Percentiles rank a stretch among this genome's conserved stretches.
phyloP scores from a whole-genome alignment of 2,329 filamentous ascomycete species.

The Calycina herbarum region DNA sequence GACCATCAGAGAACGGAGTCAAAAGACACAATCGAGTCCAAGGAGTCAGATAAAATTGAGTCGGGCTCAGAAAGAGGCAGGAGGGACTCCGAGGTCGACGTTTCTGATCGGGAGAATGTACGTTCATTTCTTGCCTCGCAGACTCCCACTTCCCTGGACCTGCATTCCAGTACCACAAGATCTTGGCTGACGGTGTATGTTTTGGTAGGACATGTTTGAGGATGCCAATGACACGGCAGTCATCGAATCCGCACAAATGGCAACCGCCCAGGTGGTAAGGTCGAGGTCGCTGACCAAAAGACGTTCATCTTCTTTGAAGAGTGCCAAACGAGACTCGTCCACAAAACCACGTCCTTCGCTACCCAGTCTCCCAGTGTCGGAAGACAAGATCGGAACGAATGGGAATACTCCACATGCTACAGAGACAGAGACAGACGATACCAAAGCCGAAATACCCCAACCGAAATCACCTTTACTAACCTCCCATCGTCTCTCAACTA shows the following conservation, averaged over 20 bases:
- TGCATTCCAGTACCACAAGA: slow-evolving; percentile 15
- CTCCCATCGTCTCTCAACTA: slow-evolving; percentile 54
- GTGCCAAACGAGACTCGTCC: slow-evolving; percentile 31
- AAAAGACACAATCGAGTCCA: background rate
- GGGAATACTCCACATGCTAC: background rate
- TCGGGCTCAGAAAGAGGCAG: slow-evolving; percentile 11
- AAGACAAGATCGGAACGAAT: slow-evolving; percentile 33
- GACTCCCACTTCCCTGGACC: background rate
- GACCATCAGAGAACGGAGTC: slow-evolving; percentile 16
- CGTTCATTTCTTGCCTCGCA: background rate
- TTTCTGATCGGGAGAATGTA: slow-evolving; percentile 31
- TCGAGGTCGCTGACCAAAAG: slow-evolving; percentile 43
- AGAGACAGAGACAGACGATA: slow-evolving; percentile 24
- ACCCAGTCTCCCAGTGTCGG: slow-evolving; percentile 21
- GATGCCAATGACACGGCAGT: slow-evolving; percentile 66
- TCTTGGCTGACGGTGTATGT: slow-evolving; percentile 17
- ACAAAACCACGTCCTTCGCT: slow-evolving; percentile 31
- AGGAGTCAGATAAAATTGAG: background rate
- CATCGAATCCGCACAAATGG: slow-evolving; percentile 23
- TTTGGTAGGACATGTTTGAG: slow-evolving; percentile 71
- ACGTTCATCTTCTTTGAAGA: slow-evolving; percentile 38
- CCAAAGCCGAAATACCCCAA: slow-evolving; percentile 28
- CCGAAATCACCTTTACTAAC: slow-evolving; percentile 50
- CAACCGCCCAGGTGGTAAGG: slow-evolving; percentile 25
- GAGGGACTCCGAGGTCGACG: slow-evolving; percentile 25